phyloP scores from a whole-genome alignment of 202 grass and related monocot genomes.

The Setaria italica region DNA sequence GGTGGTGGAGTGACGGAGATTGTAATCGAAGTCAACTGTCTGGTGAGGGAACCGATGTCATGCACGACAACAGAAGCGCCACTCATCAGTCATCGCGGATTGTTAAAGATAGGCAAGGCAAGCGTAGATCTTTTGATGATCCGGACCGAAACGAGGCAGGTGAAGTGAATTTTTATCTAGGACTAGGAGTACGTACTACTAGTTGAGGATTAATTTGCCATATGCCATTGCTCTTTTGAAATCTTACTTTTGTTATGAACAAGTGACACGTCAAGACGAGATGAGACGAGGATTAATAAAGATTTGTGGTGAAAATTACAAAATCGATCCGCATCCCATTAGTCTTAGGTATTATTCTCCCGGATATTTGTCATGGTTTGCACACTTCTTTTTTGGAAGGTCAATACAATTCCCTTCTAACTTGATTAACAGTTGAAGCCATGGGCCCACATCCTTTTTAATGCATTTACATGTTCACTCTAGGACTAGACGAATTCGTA shows the following conservation, averaged over 20 bases:
- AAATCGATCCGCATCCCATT: too few species aligned
- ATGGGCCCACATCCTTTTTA: too few species aligned
- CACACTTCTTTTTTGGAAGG: too few species aligned
- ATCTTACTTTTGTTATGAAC: not conserved
- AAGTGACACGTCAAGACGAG: not conserved
- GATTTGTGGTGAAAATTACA: too few species aligned
- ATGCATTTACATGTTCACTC: too few species aligned
- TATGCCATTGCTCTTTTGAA: not conserved
- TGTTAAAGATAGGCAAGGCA: not conserved
- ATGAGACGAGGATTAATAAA: too few species aligned
- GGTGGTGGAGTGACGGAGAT: not conserved
- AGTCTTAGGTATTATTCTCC: too few species aligned
- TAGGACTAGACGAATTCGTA: too few species aligned
- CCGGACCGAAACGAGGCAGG: not conserved
- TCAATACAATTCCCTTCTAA: too few species aligned
- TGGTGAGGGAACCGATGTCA: constrained; percentile 2
- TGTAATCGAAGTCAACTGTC: not conserved
- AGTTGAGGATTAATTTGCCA: not conserved
- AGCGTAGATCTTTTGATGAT: not conserved
- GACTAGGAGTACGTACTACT: not conserved
- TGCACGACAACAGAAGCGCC: not conserved
- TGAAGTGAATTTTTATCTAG: not conserved
- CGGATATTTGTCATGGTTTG: too few species aligned
- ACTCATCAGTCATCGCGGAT: not conserved
- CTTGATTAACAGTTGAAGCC: too few species aligned